Conservation (phyloP, 148 eudicot species). For the Talinum fruticosum region DNA sequence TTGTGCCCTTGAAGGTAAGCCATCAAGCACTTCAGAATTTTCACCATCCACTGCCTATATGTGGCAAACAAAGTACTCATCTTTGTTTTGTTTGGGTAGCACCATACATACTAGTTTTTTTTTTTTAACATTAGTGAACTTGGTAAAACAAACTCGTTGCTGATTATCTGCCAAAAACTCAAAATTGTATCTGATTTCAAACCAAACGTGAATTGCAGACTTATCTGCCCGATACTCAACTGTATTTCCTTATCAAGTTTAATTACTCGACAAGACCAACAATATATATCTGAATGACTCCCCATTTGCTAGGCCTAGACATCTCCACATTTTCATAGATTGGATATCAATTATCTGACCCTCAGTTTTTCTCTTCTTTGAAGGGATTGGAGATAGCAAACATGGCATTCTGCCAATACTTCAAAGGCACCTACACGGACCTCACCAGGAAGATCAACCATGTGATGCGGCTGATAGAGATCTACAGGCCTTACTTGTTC, state of each 20-base stretch:
- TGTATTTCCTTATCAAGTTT: neutral
- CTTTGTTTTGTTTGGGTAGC: neutral
- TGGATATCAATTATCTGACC: neutral
- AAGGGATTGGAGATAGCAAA: slow-evolving; percentile 54
- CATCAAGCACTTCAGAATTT: neutral
- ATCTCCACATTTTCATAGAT: neutral
- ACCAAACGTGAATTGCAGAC: no score
- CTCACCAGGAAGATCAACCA: slow-evolving; percentile 49
- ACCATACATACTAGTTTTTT: no score
- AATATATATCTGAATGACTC: neutral
- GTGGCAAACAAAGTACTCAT: neutral
- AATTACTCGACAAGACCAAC: neutral
- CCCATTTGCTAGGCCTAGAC: no score
- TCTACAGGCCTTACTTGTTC: slow-evolving; percentile 67
- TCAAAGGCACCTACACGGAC: slow-evolving; percentile 32
- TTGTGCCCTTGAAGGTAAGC: slow-evolving; percentile 67
- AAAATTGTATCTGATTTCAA: no score
- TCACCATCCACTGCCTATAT: neutral
- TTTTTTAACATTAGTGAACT: neutral
- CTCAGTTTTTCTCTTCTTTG: neutral
- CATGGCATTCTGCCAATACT: slow-evolving; percentile 47
- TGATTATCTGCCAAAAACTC: neutral
- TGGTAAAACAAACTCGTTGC: neutral
- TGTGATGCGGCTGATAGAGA: slow-evolving; percentile 49
- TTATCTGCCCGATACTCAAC: neutral